These are phyloP conservation scores for Oryza glumipatula DNA, from an alignment of 176 grass and related monocot species.

Conservation along the genomic window DNA sequence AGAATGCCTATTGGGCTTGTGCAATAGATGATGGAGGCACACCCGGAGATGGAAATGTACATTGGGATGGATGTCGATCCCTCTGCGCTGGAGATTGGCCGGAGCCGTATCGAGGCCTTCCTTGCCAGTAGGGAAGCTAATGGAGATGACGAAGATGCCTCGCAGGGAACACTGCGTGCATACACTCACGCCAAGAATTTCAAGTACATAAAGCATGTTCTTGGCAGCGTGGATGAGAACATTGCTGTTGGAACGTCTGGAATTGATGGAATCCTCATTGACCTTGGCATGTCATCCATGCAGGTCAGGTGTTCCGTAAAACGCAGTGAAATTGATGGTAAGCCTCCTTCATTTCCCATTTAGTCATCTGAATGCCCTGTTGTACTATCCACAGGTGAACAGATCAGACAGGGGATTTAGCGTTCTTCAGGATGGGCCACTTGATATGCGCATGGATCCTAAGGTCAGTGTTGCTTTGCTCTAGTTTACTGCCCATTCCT, in stretches of 20 bases:
- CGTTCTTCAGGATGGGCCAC: slow-evolving; percentile 73
- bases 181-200: slow-evolving; percentile 77
- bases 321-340: neutral
- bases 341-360: neutral
- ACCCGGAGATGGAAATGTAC: slow-evolving; percentile 86
- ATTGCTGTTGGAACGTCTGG: slow-evolving; percentile 35
- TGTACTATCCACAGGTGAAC: slow-evolving; percentile 53
- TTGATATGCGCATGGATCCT: slow-evolving; percentile 98
- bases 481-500: neutral
- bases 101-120: slow-evolving; percentile 56
- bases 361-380: neutral
- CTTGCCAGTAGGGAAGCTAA: slow-evolving; percentile 33
- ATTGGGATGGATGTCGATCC: slow-evolving; percentile 93
- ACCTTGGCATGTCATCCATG: slow-evolving; percentile 95
- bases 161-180: slow-evolving; percentile 40
- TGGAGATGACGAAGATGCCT: slow-evolving; percentile 11
- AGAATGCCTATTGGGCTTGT: slow-evolving; percentile 34
- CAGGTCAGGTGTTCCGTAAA: slow-evolving; percentile 49
- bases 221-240: slow-evolving; percentile 44
- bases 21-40: slow-evolving; percentile 78
- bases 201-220: slow-evolving; percentile 81
- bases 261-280: slow-evolving; percentile 77
- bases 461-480: slow-evolving; percentile 58
- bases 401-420: slow-evolving; percentile 77
- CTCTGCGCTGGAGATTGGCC: slow-evolving; percentile 56